Conservation (phyloP, 2,329 filamentous ascomycete genomes). For the Scedosporium minutisporum region DNA sequence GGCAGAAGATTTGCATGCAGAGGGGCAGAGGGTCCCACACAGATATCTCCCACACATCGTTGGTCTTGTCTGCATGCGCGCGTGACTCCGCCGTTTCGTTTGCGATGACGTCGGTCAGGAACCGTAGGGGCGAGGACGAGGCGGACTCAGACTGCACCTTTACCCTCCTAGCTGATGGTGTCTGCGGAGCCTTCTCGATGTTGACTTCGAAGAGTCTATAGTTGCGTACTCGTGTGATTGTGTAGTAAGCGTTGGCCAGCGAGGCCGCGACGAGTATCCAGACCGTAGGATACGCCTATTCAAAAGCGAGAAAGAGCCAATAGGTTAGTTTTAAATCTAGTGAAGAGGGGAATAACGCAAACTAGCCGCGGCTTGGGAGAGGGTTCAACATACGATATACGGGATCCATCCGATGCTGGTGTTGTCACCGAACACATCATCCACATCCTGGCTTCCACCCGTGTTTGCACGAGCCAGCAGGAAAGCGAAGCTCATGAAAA, state of each 20-base stretch:
- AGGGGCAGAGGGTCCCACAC: slow-evolving; percentile 91
- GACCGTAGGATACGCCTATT: slow-evolving; percentile 59
- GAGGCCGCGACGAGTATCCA: slow-evolving; percentile 59
- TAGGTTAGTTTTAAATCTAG: background rate
- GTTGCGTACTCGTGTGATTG: slow-evolving; percentile 69
- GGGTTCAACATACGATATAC: slow-evolving; percentile 34
- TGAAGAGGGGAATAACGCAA: background rate
- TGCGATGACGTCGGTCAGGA: slow-evolving; percentile 59
- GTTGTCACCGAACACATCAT: slow-evolving; percentile 79
- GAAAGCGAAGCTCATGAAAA: slow-evolving; percentile 70
- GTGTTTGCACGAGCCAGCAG: slow-evolving; percentile 75
- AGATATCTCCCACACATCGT: slow-evolving; percentile 89
- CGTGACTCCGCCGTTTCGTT: slow-evolving; percentile 67
- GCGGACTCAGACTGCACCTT: slow-evolving; percentile 76
- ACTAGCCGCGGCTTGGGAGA: background rate
- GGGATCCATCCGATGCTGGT: slow-evolving; percentile 55
- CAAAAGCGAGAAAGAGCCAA: background rate
- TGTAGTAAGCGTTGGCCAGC: slow-evolving; percentile 68
- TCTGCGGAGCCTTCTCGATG: slow-evolving; percentile 66
- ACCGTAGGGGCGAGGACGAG: slow-evolving; percentile 67
- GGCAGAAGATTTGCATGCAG: slow-evolving; percentile 70
- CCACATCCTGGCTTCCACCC: slow-evolving; percentile 37
- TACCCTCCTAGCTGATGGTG: slow-evolving; percentile 80
- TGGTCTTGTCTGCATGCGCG: slow-evolving; percentile 69
- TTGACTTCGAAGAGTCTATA: slow-evolving; percentile 87